Conservation (phyloP, 129 eudicot genomes). For the Cynara cardunculus region DNA sequence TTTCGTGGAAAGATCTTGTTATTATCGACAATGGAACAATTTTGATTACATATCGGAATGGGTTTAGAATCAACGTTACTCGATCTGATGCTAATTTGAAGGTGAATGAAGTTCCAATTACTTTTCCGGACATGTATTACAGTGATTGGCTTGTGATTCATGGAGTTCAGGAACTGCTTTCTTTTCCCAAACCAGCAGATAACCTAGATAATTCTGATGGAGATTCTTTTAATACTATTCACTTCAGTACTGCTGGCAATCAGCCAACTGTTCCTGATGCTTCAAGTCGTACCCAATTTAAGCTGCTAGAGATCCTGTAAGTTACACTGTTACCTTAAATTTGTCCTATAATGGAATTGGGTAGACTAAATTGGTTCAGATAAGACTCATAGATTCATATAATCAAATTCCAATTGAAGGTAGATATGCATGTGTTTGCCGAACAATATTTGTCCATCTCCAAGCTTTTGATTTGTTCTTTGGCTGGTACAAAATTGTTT, state of each 20-base stretch:
- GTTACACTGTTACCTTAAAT: neutral
- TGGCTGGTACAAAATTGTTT: neutral
- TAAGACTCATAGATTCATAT: neutral
- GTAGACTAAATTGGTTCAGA: neutral
- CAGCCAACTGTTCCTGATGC: neutral
- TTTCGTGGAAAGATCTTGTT: constrained; percentile 39
- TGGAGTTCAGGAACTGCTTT: constrained; percentile 35
- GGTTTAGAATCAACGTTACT: constrained; percentile 32
- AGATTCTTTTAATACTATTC: constrained; percentile 2
- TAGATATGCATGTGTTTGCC: neutral
- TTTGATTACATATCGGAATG: constrained; percentile 32
- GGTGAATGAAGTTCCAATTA: constrained; percentile 47
- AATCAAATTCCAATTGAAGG: neutral
- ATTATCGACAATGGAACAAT: constrained; percentile 34
- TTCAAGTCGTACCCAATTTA: constrained; percentile 7
- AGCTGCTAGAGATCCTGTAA: constrained; percentile 2
- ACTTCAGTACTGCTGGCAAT: neutral
- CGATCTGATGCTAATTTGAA: constrained; percentile 18
- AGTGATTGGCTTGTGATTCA: constrained; percentile 61
- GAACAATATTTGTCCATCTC: neutral
- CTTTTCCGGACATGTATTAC: constrained; percentile 41
- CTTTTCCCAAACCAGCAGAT: constrained; percentile 11
- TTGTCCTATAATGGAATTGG: neutral
- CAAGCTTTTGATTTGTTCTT: neutral
- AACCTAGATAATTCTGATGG: constrained; percentile 5